These are phyloP conservation scores for Nidularia pulvinata DNA, from an alignment of 768 basidiomycete species.

Conservation along the genomic window DNA sequence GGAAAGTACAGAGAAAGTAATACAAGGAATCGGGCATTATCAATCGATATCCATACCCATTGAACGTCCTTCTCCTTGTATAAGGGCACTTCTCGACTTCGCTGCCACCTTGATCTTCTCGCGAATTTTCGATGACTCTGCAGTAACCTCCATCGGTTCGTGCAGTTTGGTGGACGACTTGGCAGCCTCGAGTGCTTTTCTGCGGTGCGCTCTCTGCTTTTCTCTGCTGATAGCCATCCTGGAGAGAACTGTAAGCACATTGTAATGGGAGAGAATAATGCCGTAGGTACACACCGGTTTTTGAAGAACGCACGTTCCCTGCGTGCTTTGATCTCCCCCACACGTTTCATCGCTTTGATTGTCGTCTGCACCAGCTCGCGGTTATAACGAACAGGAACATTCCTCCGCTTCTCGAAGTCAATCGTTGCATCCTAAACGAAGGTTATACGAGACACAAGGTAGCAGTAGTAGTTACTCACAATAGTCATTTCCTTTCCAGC, in stretches of 20 bases:
- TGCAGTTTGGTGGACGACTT: conserved; percentile 64
- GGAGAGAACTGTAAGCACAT: conserved; percentile 6
- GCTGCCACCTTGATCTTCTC: conserved; percentile 79
- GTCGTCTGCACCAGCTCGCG: conserved; percentile 92
- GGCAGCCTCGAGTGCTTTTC: conserved; percentile 57
- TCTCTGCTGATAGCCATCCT: conserved; percentile 88
- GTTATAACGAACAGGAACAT: conserved; percentile 96
- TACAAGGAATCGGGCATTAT: conserved; percentile 7
- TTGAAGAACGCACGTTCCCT: conserved; percentile 97
- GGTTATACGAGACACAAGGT: not conserved
- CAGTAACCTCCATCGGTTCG: conserved; percentile 51
- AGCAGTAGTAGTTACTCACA: conserved; percentile 45
- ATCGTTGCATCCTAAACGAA: conserved; percentile 87
- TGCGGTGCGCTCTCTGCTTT: conserved; percentile 74
- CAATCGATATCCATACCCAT: conserved; percentile 93
- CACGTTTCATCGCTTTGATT: conserved; percentile 93
- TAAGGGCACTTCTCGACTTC: conserved; percentile 69
- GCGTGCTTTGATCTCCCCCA: conserved; percentile 88
- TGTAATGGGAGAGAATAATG: not conserved
- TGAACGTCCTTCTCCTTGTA: conserved; percentile 80
- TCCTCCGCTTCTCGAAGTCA: conserved; percentile 98
- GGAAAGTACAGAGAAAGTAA: not conserved
- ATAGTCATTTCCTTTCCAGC: conserved; percentile 99
- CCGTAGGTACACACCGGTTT: conserved; percentile 55
- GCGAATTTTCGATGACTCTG: conserved; percentile 47